Evolutionary conservation across 139 green algal genomes (phyloP), one percentile per base, ranked within the genome.

Genomic region (Picochlorum sp.): DNA sequence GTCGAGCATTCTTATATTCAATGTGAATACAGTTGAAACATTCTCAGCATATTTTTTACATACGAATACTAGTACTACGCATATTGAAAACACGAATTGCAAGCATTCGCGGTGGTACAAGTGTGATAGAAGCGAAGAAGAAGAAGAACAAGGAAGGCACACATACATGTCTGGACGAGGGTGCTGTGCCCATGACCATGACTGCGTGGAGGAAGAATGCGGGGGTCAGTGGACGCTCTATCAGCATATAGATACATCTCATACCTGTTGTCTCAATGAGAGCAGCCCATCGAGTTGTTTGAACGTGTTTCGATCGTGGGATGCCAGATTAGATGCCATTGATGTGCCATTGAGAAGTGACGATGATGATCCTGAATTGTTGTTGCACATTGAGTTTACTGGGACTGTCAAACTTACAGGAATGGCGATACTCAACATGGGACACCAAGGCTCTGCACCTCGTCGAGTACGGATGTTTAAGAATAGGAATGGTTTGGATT

Each of bases 401-500:
- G 87, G 89, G 7, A 74, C 82, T 0, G 84, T 95, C 1, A 94
- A 92, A 67, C 71, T 96, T 14, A 91, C 90, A 58, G 87, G 77
- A 7, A 84, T 96, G 59, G 79, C 61, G 34, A 58, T 96, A 24
- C 34, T 41, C 34, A 41, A 85, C 95, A 16, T 82, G 82, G 4
- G 74, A 52, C 4, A 32, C 15, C 10, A 65, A 78, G 13, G 72
- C 61, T 21, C 49, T 23, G 3, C 47, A 26, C 8, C 87, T 86
- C 4, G 30, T 56, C n/a, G 85, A 84, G 38, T 69, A 92, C 57
- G 74, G 76, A 41, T 77, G 8, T 94, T 77, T 65, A 75, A 82
- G 23, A 96, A 96, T 71, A 67, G 87, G 0, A 82, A 95, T 30
- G 83, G 93, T 57, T 69, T 96, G 26, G 90, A 96, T 72, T 96